Base-by-base conservation (phyloP, 495 filamentous ascomycete genomes). In the Xylaria venustula region DNA sequence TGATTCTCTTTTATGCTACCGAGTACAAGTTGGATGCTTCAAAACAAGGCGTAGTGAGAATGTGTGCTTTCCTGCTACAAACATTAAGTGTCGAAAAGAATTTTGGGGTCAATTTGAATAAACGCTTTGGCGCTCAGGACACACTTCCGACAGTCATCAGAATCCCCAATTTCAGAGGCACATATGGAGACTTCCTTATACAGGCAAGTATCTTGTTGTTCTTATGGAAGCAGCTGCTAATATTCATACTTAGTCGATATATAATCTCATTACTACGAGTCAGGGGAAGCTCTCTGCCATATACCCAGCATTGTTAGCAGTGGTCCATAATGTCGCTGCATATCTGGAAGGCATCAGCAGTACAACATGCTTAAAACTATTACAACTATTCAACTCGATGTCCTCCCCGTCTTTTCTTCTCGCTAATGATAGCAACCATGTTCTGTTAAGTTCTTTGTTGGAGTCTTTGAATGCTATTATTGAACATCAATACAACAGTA, bases 31-130 rank as follows among this genome's bases (percentile, higher is more conserved):
- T 83, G 28, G 93, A 98, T 71, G 80, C 89, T 17, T 87, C 93
- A 2, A 96, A 94, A 71, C 91, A 96, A 68, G 92, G 95, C 0
- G 83, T 97, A 3, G 91, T 98, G 19, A 81, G 93, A 41, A 96
- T 98, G 92, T 98, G 94, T 74, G 88, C 95, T 23, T 98, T 99
- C 76, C 85, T 98, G 49, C 75, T 98, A 42, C 94, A 99, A 72
- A 99, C 95, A 1, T 78, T 98, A 68, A 97, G 93, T 67, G 91
- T 93, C 0, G 94, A 97, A 76, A 85, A 87, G 41, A 94, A 89
- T 57, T 98, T 97, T 73, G 93, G 92, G 11, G 85, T 88, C 69
- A 91, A 91, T 66, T 79, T 98, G 55, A 98, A 97, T 75, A 90
- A 90, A 71, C 81, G 80, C 26, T 98, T 99, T 59, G 89, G 94